Percentiles rank a stretch among this genome's conserved stretches.
Conservation (phyloP, 768 basidiomycete genomes). For the Chalciporus sphaerocephalus region DNA sequence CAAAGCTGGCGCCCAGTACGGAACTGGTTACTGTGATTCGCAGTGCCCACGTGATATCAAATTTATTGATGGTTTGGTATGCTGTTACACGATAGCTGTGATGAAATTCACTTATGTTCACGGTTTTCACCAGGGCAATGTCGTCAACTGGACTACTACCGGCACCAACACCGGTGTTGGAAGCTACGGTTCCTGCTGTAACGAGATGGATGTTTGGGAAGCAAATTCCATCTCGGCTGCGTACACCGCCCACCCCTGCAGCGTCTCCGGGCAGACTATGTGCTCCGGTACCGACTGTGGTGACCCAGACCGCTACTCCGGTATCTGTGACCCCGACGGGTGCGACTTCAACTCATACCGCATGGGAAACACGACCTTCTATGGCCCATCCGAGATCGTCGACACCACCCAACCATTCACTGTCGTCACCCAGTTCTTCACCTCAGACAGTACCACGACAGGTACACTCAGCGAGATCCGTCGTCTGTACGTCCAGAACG, state of each 20-base stretch:
- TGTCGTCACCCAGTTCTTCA: slow-evolving; percentile 57
- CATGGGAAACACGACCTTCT: slow-evolving; percentile 46
- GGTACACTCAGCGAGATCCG: slow-evolving; percentile 52
- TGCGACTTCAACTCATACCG: slow-evolving; percentile 64
- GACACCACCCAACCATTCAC: slow-evolving; percentile 51
- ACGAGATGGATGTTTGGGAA: slow-evolving; percentile 60
- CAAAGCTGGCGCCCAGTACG: slow-evolving; percentile 58
- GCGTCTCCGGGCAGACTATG: slow-evolving; percentile 34
- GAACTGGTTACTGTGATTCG: slow-evolving; percentile 64
- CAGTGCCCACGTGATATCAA: slow-evolving; percentile 58
- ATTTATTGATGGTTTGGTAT: slow-evolving; percentile 53
- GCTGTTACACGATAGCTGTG: too few species aligned
- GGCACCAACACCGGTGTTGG: slow-evolving; percentile 44
- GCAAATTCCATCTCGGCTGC: slow-evolving; percentile 51
- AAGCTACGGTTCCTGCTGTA: slow-evolving; percentile 48
- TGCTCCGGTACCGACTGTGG: slow-evolving; percentile 27
- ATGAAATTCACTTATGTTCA: too few species aligned
- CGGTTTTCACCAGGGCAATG: too few species aligned
- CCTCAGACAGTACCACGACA: slow-evolving; percentile 39
- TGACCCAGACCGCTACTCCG: slow-evolving; percentile 10
- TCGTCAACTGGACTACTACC: too few species aligned
- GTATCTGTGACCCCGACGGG: slow-evolving; percentile 52
- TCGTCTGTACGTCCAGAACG: slow-evolving; percentile 52
- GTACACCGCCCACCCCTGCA: slow-evolving; percentile 51
- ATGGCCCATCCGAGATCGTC: slow-evolving; percentile 45